Conservation (phyloP, 345 rosid species). For the Triadica sebifera region DNA sequence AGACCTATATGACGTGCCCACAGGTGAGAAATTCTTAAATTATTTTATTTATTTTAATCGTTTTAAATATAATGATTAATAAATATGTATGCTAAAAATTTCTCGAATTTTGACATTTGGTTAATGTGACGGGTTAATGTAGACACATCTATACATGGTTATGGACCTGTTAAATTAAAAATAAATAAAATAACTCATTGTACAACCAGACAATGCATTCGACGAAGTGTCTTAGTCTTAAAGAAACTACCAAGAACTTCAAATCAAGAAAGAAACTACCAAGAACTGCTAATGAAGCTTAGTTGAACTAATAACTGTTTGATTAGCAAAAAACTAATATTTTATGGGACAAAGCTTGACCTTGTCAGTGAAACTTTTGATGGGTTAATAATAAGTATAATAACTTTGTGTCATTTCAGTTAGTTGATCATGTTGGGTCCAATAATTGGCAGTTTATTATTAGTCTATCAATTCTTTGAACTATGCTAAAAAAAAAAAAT, state of each 20-base stretch:
- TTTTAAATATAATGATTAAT: too few relatives aligned
- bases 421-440: neutral
- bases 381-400: neutral
- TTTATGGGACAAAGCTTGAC: neutral
- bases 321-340: too few relatives aligned
- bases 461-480: neutral
- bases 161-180: neutral
- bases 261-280: slow-evolving; percentile 28
- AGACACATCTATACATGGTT: neutral
- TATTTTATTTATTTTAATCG: too few relatives aligned
- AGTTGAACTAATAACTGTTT: too few relatives aligned
- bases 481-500: neutral
- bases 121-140: neutral
- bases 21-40: too few relatives aligned
- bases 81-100: too few relatives aligned
- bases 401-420: neutral
- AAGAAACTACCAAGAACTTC: slow-evolving; percentile 20
- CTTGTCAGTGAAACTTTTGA: neutral
- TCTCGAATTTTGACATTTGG: slow-evolving; percentile 12
- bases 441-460: neutral
- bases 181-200: neutral
- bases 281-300: neutral
- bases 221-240: slow-evolving; percentile 11
- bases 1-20: slow-evolving; percentile 13
- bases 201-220: neutral